Conservation (phyloP, 192 early-diverging fungal species). For the Haplosporangium gracile region DNA sequence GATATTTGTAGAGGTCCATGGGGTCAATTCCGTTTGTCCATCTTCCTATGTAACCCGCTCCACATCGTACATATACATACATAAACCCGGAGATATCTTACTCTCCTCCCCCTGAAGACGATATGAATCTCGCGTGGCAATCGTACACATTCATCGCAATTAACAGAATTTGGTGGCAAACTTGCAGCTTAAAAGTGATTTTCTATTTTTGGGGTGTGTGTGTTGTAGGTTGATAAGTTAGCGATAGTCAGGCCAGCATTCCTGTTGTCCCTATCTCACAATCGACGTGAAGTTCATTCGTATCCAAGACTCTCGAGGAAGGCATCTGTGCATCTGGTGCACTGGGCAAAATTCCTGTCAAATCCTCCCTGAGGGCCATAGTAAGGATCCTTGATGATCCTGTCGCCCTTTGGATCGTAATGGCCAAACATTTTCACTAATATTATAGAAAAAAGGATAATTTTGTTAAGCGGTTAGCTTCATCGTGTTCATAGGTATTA, state of each 20-base stretch:
- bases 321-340: constrained; percentile 74
- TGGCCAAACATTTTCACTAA: constrained; percentile 81
- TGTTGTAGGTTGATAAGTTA: not conserved
- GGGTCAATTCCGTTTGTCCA: not conserved
- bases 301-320: constrained; percentile 73
- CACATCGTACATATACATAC: not conserved
- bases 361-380: constrained; percentile 77
- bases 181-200: not conserved
- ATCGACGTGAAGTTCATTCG: constrained; percentile 10
- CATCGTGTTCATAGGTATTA: too few relatives aligned
- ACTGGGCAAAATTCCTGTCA: constrained; percentile 83
- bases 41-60: not conserved
- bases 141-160: not conserved
- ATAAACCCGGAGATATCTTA: not conserved
- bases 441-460: not conserved
- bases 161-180: constrained; percentile 7
- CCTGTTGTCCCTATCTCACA: not conserved
- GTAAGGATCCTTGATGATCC: constrained; percentile 75
- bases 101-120: not conserved
- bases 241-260: too few relatives aligned
- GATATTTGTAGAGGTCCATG: not conserved
- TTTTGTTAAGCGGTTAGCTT: not conserved
- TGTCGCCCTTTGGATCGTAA: constrained; percentile 80
- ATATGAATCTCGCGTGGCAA: not conserved
- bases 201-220: not conserved